Conservation (phyloP, 352 stramenopile genomes). For the Globisporangium paroecandrum region DNA sequence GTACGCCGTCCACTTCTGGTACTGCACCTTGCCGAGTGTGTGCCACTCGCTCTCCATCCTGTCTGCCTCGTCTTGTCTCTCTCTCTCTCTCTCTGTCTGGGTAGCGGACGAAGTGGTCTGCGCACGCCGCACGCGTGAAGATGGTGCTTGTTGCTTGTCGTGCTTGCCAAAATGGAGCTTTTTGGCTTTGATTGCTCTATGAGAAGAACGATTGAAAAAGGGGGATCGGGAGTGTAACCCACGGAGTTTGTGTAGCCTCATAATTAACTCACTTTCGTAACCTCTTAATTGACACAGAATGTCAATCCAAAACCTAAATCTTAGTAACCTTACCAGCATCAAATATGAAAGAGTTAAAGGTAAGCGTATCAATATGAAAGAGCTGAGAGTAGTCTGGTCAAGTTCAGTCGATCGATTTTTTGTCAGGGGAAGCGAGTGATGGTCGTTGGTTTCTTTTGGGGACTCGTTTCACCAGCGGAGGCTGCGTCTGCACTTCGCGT, state of each 20-base stretch:
- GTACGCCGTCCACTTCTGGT: conserved; percentile 82
- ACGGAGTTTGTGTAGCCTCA: too few relatives aligned
- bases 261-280: too few relatives aligned
- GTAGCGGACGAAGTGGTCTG: not conserved
- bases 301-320: too few relatives aligned
- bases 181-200: not conserved
- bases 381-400: too few relatives aligned
- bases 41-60: conserved; percentile 80
- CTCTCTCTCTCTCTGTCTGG: not conserved
- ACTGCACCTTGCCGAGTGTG: conserved; percentile 82
- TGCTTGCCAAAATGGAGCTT: not conserved
- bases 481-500: not conserved
- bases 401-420: too few relatives aligned
- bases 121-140: not conserved
- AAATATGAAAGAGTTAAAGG: too few relatives aligned
- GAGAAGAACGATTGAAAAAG: not conserved
- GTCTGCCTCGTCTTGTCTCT: not conserved
- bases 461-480: not conserved
- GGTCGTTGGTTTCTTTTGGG: not conserved
- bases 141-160: not conserved
- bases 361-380: not conserved
- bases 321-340: too few relatives aligned
- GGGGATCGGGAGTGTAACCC: not conserved
- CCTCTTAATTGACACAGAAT: too few relatives aligned
- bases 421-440: not conserved